Evolutionary conservation across 495 filamentous ascomycete genomes (phyloP).

Genomic region (Aspergillus olivimuriae): DNA sequence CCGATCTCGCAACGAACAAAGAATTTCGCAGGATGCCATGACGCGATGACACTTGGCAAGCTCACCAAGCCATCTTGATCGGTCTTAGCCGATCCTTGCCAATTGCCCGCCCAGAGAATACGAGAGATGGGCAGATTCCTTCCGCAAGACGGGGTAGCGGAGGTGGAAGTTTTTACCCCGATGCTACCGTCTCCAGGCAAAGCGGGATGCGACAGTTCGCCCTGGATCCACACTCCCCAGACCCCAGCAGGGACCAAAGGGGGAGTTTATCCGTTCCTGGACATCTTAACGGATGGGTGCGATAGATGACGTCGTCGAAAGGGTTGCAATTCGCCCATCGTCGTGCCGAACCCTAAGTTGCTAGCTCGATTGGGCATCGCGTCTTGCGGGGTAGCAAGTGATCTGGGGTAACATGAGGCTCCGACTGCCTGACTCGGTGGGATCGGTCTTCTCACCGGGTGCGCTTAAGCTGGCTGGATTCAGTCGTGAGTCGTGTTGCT

Average conservation of each 20-base stretch:
- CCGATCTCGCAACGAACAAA: no score
- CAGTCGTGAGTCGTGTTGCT: background rate
- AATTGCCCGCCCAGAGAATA: no score
- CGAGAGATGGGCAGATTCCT: no score
- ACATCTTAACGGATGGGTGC: background rate
- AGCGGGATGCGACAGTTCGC: no score
- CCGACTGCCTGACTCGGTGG: conserved; percentile 8
- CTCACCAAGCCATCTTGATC: no score
- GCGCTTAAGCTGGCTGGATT: background rate
- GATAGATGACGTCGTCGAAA: background rate
- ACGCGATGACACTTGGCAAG: no score
- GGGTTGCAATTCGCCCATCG: background rate
- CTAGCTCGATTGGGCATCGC: background rate
- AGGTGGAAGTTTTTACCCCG: background rate
- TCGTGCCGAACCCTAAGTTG: background rate
- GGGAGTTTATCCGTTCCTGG: background rate
- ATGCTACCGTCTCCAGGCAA: background rate
- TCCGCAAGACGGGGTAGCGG: no score
- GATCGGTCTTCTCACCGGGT: background rate
- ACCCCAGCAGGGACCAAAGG: background rate
- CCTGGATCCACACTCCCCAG: background rate
- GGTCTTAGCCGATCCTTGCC: no score
- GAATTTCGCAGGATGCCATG: no score
- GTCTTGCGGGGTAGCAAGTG: conserved; percentile 1
- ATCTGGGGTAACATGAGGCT: conserved; percentile 12